phyloP scores from a whole-genome alignment of 345 rosid species.

The Streptanthus diversifolius region DNA sequence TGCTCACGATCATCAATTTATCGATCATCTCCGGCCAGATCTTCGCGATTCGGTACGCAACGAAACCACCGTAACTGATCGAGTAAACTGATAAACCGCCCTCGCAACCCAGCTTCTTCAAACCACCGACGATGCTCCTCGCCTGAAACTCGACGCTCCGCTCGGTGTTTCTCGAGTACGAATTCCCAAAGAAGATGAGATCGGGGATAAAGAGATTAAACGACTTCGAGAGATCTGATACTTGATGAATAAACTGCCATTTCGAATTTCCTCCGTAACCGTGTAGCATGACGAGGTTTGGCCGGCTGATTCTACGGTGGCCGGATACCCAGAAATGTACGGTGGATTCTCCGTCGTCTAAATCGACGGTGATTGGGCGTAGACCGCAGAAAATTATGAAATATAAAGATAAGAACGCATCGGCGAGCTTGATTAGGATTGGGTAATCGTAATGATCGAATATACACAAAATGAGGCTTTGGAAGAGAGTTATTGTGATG shows the following conservation, averaged over 20 bases:
- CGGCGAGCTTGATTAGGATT: conserved; percentile 38
- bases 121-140: conserved; percentile 45
- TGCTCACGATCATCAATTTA: conserved; percentile 62
- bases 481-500: conserved; percentile 6
- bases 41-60: conserved; percentile 67
- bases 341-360: conserved; percentile 52
- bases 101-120: conserved; percentile 51
- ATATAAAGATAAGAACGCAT: conserved; percentile 41
- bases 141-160: conserved; percentile 62
- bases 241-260: conserved; percentile 66
- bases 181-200: conserved; percentile 64
- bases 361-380: conserved; percentile 47
- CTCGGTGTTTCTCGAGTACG: conserved; percentile 35
- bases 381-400: conserved; percentile 43
- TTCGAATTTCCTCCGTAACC: conserved; percentile 69
- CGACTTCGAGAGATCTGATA: conserved; percentile 41
- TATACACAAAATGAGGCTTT: conserved; percentile 6
- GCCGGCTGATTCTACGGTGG: conserved; percentile 40
- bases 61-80: conserved; percentile 78
- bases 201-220: conserved; percentile 67
- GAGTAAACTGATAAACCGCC: conserved; percentile 40
- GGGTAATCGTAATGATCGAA: conserved; percentile 34
- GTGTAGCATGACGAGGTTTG: conserved; percentile 56
- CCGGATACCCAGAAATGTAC: conserved; percentile 58
- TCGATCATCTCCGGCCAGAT: conserved; percentile 45